phyloP scores from a whole-genome alignment of 192 early-diverging fungal species.

The Globomyces pollinis-pini region DNA sequence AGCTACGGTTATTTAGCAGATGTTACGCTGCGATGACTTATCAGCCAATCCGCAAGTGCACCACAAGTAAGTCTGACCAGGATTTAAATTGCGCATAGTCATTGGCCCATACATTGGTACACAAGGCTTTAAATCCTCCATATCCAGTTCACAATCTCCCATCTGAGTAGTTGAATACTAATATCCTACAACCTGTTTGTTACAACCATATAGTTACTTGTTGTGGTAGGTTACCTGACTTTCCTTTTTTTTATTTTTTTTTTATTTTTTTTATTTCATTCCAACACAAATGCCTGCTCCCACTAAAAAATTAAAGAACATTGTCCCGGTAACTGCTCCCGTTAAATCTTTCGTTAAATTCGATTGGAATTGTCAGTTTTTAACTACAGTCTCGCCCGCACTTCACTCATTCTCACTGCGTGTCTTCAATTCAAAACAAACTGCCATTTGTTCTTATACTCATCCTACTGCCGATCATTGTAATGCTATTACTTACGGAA shows the following conservation, averaged over 20 bases:
- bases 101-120: not conserved
- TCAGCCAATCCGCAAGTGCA: not conserved
- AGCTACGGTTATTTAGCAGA: too few species aligned
- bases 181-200: too few species aligned
- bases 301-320: not conserved
- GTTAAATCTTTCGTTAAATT: not conserved
- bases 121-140: constrained; percentile 3
- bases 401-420: not conserved
- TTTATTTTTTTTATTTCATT: constrained; percentile 10
- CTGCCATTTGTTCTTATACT: not conserved
- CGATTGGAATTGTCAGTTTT: not conserved
- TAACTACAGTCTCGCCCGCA: not conserved
- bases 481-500: not conserved
- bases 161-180: too few species aligned
- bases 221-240: too few species aligned
- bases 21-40: too few species aligned
- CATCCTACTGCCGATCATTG: not conserved
- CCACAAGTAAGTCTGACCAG: not conserved
- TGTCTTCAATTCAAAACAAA: not conserved
- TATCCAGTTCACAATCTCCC: too few species aligned
- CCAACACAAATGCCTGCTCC: not conserved
- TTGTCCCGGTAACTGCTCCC: not conserved
- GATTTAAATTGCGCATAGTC: not conserved
- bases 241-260: not conserved
- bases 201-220: too few species aligned